Evolutionary conservation across 2,329 filamentous ascomycete species (phyloP).

Genomic region (Sporothrix sp.): DNA sequence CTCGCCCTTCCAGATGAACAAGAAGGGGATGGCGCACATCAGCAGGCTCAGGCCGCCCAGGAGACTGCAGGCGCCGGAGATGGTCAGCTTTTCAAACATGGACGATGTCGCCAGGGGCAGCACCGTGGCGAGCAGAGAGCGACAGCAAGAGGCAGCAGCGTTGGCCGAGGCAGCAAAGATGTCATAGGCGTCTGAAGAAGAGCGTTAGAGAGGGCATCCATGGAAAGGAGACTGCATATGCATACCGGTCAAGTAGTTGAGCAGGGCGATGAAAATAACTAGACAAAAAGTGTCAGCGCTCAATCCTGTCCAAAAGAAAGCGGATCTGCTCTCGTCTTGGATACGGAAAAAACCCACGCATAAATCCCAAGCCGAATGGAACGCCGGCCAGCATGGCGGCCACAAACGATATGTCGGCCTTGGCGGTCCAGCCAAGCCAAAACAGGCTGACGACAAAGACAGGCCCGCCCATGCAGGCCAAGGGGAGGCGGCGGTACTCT

Average conservation of each 20-base stretch:
- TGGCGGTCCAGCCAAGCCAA: conserved; percentile 53
- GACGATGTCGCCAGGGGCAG: conserved; percentile 45
- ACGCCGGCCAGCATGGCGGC: conserved; percentile 51
- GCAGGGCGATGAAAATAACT: conserved; percentile 50
- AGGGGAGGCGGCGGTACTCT: conserved; percentile 59
- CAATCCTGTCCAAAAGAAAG: no score
- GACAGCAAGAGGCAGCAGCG: conserved; percentile 39
- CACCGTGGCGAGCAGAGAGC: conserved; percentile 42
- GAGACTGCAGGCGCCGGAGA: conserved; percentile 42
- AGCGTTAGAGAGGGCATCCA: background rate
- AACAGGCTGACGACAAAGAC: conserved; percentile 48
- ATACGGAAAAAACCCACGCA: conserved; percentile 26
- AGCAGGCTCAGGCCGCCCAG: conserved; percentile 40
- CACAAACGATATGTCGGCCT: conserved; percentile 37
- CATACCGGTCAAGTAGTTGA: conserved; percentile 24
- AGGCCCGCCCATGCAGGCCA: conserved; percentile 62
- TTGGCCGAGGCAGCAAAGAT: conserved; percentile 51
- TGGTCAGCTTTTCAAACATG: conserved; percentile 40
- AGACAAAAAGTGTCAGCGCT: no score
- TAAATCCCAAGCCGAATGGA: conserved; percentile 51
- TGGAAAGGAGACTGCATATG: background rate
- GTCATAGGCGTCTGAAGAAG: conserved; percentile 51
- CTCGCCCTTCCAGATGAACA: conserved; percentile 46
- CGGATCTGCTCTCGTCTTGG: no score
- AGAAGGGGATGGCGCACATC: conserved; percentile 41